phyloP scores from a whole-genome alignment of 495 filamentous ascomycete genomes.

The Penicillium canescens region DNA sequence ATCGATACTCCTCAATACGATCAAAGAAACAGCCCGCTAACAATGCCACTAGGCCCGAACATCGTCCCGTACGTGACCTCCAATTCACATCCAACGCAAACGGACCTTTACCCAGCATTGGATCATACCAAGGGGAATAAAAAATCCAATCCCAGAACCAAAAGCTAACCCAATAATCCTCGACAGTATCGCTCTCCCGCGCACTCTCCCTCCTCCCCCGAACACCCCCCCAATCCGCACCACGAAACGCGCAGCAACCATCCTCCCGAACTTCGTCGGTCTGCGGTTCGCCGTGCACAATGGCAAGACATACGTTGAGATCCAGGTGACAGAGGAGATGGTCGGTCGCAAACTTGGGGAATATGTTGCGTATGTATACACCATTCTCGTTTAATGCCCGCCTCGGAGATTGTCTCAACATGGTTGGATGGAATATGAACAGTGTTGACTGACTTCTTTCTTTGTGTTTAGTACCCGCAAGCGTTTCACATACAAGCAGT shows the following conservation, averaged over 20 bases:
- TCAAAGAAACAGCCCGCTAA: slow-evolving; percentile 14
- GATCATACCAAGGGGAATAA: not conserved
- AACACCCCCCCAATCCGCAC: slow-evolving; percentile 80
- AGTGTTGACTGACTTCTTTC: not conserved
- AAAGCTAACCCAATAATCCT: not conserved
- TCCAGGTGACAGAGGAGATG: slow-evolving; percentile 94
- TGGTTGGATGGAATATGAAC: not conserved
- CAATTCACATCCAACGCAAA: not conserved
- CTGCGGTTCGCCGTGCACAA: slow-evolving; percentile 93
- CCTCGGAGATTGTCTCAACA: not conserved
- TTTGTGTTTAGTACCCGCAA: slow-evolving; percentile 73
- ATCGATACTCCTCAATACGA: not conserved
- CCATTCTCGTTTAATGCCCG: not conserved
- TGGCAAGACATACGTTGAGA: slow-evolving; percentile 88
- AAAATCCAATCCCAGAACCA: not conserved
- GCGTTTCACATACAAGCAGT: slow-evolving; percentile 76
- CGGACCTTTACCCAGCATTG: not conserved
- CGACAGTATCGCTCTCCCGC: slow-evolving; percentile 44
- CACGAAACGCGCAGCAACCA: slow-evolving; percentile 86
- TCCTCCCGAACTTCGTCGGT: slow-evolving; percentile 94
- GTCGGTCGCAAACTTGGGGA: slow-evolving; percentile 97
- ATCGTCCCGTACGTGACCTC: slow-evolving; percentile 52
- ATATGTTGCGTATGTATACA: slow-evolving; percentile 75
- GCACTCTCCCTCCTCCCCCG: slow-evolving; percentile 48
- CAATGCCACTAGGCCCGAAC: slow-evolving; percentile 47